Evolutionary conservation across 176 grass and related monocot species (phyloP).

Genomic region (Urochloa ruziziensis): DNA sequence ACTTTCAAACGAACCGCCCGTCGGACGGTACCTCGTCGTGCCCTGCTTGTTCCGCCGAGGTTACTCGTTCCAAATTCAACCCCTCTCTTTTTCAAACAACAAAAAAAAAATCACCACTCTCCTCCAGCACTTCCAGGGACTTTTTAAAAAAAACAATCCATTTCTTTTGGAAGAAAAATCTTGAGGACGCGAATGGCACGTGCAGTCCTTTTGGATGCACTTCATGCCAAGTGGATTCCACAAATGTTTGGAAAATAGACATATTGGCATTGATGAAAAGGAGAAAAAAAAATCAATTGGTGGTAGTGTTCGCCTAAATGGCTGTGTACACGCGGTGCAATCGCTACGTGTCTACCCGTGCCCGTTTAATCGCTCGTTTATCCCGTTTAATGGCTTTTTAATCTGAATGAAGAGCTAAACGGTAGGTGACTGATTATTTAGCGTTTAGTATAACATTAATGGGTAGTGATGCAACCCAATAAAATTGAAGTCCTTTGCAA

Average conservation of each 20-base stretch:
- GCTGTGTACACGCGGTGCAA: no score
- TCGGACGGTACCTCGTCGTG: not conserved
- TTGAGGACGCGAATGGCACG: not conserved
- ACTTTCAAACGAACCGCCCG: slow-evolving; percentile 40
- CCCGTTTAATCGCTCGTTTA: no score
- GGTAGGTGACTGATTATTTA: not conserved
- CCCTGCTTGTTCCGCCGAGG: not conserved
- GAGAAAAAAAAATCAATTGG: no score
- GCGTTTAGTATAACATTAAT: no score
- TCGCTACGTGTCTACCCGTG: no score
- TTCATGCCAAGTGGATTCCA: not conserved
- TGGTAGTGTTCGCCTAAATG: no score
- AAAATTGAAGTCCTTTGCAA: not conserved
- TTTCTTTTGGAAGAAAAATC: not conserved
- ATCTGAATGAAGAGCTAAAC: slow-evolving; percentile 22
- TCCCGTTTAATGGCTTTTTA: no score
- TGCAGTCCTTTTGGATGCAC: not conserved
- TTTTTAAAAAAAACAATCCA: not conserved
- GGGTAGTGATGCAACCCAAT: no score
- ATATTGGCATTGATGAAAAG: not conserved
- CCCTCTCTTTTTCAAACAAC: no score
- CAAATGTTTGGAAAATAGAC: not conserved
- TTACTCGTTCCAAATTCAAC: not conserved
- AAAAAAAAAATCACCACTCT: no score
- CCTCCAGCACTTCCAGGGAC: not conserved